These are phyloP conservation scores for Colletotrichum sp. DNA, from an alignment of 2,329 filamentous ascomycete species.

Conservation along the genomic window DNA sequence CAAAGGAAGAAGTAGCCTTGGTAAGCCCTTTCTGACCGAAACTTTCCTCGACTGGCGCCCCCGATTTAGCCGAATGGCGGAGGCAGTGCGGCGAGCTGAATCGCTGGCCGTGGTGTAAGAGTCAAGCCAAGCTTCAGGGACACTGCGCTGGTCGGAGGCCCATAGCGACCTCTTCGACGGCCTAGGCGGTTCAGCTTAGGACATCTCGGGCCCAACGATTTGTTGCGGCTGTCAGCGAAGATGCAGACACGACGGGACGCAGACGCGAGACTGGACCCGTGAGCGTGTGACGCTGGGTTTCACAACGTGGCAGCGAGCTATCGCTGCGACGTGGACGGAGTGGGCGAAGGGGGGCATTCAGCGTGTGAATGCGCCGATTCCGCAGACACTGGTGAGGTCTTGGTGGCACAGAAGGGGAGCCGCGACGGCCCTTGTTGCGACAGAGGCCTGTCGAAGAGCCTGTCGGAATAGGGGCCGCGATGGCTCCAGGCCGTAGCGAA, in stretches of 20 bases:
- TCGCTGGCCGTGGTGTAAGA: neutral
- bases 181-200: neutral
- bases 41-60: neutral
- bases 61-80: neutral
- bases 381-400: conserved; percentile 4
- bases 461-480: neutral
- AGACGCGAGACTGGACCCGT: neutral
- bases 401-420: neutral
- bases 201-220: neutral
- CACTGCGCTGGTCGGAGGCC: neutral
- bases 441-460: conserved; percentile 1
- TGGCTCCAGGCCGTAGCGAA: neutral
- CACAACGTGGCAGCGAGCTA: conserved; percentile 2
- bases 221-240: neutral
- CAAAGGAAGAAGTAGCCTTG: neutral
- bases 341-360: neutral
- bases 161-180: neutral
- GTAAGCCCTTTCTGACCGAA: neutral
- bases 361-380: neutral
- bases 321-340: neutral
- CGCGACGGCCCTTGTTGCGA: conserved; percentile 3
- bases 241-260: neutral
- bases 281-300: neutral
- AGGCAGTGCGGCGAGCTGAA: neutral
- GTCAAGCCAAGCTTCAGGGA: neutral